A percentile compares a stretch with the other conserved stretches of the same genome.
phyloP scores from a whole-genome alignment of 495 filamentous ascomycete genomes.

The Aspergillus incahuasiensis region DNA sequence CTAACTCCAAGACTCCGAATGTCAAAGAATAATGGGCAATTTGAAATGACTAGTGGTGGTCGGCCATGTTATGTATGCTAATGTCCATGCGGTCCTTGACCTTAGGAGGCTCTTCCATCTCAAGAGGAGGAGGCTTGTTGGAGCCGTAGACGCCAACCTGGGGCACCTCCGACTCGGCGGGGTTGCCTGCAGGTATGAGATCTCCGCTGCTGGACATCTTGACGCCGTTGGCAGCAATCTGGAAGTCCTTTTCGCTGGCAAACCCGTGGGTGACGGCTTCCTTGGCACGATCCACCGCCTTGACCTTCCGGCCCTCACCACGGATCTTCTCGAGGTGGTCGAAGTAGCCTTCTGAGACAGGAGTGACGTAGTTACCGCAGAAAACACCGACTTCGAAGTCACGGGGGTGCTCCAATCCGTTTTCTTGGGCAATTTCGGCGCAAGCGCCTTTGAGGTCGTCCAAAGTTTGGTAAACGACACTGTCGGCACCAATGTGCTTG shows the following conservation, averaged over 20 bases:
- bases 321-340: constrained; percentile 73
- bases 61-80: constrained; percentile 55
- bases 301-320: constrained; percentile 68
- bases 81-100: constrained; percentile 56
- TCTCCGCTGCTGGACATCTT: constrained; percentile 54
- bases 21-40: background rate
- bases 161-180: constrained; percentile 32
- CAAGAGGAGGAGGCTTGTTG: constrained; percentile 11
- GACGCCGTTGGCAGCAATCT: constrained; percentile 60
- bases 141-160: constrained; percentile 31
- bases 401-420: constrained; percentile 48
- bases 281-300: constrained; percentile 63
- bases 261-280: constrained; percentile 64
- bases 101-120: constrained; percentile 34
- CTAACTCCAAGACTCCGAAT: constrained; percentile 25
- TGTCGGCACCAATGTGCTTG: constrained; percentile 81
- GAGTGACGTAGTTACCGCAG: constrained; percentile 85
- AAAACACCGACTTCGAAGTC: constrained; percentile 95
- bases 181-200: constrained; percentile 45
- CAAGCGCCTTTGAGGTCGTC: constrained; percentile 78
- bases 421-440: constrained; percentile 56
- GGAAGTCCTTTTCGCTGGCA: constrained; percentile 56
- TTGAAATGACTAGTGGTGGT: constrained; percentile 38
- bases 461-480: constrained; percentile 86
- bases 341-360: constrained; percentile 79